Percentiles rank a stretch among this genome's conserved stretches.
These are phyloP conservation scores for Aspergillus affinis DNA, from an alignment of 495 filamentous ascomycete species.

Conservation along the genomic window DNA sequence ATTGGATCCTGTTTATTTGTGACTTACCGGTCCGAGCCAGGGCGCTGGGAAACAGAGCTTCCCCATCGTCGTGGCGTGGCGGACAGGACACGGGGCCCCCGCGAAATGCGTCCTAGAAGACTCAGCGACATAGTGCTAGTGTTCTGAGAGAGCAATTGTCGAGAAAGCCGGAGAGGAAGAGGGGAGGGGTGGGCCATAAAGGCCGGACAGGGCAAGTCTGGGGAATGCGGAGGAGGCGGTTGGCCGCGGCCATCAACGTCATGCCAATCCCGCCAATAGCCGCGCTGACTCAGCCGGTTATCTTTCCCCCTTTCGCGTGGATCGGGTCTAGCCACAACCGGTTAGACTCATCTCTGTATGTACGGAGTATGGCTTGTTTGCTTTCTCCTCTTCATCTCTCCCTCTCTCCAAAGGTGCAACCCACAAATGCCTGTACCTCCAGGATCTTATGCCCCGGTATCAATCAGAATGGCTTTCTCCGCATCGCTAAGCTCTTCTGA, in stretches of 20 bases:
- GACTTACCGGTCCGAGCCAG: slow-evolving; percentile 61
- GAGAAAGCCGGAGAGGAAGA: slow-evolving; percentile 1
- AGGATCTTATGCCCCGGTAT: not conserved
- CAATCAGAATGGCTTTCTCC: not conserved
- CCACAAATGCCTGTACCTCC: not conserved
- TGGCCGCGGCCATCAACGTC: slow-evolving; percentile 33
- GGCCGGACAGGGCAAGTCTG: slow-evolving; percentile 8
- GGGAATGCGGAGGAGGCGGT: slow-evolving; percentile 40
- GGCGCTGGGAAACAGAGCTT: slow-evolving; percentile 64
- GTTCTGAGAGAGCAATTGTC: not conserved
- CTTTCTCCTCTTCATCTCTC: not conserved
- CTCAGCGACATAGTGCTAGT: slow-evolving; percentile 27
- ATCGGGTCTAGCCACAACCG: not conserved
- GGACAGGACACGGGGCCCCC: not conserved
- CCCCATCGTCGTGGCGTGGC: slow-evolving; percentile 46
- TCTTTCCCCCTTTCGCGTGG: not conserved
- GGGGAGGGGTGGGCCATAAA: slow-evolving; percentile 1
- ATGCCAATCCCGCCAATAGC: slow-evolving; percentile 23
- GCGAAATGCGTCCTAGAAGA: slow-evolving; percentile 15
- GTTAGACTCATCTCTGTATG: not conserved
- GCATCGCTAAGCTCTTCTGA: too few relatives aligned
- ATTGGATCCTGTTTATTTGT: not conserved
- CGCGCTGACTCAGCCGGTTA: slow-evolving; percentile 7
- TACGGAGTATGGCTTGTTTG: not conserved
- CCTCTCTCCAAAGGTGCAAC: not conserved